These are phyloP conservation scores for Benincasa hispida DNA, from an alignment of 306 rosid species.

Conservation along the genomic window DNA sequence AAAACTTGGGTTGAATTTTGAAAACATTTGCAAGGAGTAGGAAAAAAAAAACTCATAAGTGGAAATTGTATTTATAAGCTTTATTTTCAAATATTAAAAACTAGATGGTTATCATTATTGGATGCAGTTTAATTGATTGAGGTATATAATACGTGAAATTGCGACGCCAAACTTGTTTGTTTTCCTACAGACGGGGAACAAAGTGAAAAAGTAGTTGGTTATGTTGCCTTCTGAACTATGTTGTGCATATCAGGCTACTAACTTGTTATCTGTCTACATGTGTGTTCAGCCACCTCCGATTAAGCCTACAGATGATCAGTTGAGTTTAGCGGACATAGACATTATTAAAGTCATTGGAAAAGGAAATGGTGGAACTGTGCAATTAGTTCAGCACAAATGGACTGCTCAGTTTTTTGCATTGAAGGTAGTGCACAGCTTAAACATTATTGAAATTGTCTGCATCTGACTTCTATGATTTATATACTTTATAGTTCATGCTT, in stretches of 20 bases:
- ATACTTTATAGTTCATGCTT: neutral
- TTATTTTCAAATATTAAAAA: neutral
- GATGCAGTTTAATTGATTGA: neutral
- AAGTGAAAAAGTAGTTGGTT: neutral
- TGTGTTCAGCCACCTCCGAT: constrained; percentile 82
- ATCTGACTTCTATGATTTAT: neutral
- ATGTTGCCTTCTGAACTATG: neutral
- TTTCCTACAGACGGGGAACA: neutral
- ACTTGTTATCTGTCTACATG: constrained; percentile 15
- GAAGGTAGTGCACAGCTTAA: constrained; percentile 45
- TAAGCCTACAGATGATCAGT: constrained; percentile 66
- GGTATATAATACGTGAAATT: neutral
- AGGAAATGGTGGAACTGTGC: constrained; percentile 90
- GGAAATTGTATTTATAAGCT: neutral
- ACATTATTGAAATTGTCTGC: neutral
- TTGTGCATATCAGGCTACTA: neutral
- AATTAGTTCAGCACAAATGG: constrained; percentile 96
- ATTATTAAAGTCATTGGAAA: constrained; percentile 82
- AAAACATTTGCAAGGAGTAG: neutral
- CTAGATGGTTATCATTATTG: neutral
- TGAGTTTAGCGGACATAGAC: constrained; percentile 62
- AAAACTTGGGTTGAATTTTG: neutral
- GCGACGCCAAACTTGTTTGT: neutral
- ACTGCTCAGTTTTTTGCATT: constrained; percentile 93
- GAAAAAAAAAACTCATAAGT: neutral